Evolutionary conservation across 164 flowering plant genomes (phyloP).

Genomic region (Liquidambar formosana): DNA sequence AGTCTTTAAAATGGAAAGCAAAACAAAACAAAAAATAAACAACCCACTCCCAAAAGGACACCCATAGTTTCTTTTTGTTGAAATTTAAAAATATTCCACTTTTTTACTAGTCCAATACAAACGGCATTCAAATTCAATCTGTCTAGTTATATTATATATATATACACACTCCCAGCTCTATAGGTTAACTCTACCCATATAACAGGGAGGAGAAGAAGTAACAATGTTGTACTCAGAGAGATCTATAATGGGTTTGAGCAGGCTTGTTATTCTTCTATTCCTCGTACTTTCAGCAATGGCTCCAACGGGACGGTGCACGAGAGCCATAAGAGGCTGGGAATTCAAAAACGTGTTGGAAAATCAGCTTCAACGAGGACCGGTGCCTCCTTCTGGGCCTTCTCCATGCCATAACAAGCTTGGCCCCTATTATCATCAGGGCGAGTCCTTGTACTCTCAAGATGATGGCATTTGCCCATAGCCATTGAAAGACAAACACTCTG

Average conservation of each 20-base stretch:
- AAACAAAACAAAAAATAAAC: too few relatives aligned
- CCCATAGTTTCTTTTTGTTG: neutral
- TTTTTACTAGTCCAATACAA: conserved; percentile 1
- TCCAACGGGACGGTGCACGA: conserved; percentile 17
- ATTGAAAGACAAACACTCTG: neutral
- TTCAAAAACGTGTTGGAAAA: conserved; percentile 5
- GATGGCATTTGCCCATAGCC: conserved; percentile 21
- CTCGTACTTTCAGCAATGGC: conserved; percentile 10
- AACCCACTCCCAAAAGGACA: too few relatives aligned
- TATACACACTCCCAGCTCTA: too few relatives aligned
- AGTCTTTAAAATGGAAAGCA: neutral
- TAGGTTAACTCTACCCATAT: too few relatives aligned
- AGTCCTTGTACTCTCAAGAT: conserved; percentile 8
- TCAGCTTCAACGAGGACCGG: conserved; percentile 43
- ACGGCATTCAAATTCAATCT: conserved; percentile 7
- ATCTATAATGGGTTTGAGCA: neutral
- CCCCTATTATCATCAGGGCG: neutral
- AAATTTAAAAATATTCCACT: neutral
- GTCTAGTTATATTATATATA: neutral
- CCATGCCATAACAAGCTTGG: conserved; percentile 38
- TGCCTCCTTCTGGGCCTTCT: conserved; percentile 54
- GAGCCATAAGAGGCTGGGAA: conserved; percentile 9
- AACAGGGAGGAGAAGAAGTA: neutral
- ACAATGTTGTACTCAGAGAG: neutral
- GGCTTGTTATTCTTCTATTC: conserved; percentile 4